Percentiles rank a stretch among this genome's conserved stretches.
Conservation (phyloP, 2,329 filamentous ascomycete genomes). For the Ophiostoma angusticollis region DNA sequence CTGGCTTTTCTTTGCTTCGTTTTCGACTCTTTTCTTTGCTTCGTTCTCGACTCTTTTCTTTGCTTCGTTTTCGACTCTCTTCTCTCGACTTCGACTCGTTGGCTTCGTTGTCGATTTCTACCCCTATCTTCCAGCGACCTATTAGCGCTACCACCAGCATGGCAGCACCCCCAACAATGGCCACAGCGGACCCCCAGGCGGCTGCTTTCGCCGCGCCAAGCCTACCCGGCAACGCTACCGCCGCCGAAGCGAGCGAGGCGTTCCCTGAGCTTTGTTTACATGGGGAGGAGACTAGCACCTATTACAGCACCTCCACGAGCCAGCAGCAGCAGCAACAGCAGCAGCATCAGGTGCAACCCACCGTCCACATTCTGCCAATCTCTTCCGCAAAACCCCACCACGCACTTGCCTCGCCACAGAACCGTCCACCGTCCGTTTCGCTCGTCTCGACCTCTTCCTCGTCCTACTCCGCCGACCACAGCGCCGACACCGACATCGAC, state of each 20-base stretch:
- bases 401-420: too few relatives aligned
- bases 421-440: conserved; percentile 7
- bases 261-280: conserved; percentile 34
- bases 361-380: conserved; percentile 6
- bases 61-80: background rate
- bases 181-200: background rate
- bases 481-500: conserved; percentile 16
- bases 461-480: conserved; percentile 17
- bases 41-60: background rate
- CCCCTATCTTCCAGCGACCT: background rate
- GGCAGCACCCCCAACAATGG: background rate
- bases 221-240: conserved; percentile 10
- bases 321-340: conserved; percentile 10
- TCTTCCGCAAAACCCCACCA: background rate
- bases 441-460: conserved; percentile 7
- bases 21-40: background rate
- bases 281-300: too few relatives aligned
- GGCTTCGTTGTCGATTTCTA: background rate
- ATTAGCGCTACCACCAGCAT: conserved; percentile 1
- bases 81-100: background rate
- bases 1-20: background rate
- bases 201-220: conserved; percentile 4
- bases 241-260: conserved; percentile 18
- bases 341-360: conserved; percentile 1
- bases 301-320: background rate